phyloP scores from a whole-genome alignment of 2,329 filamentous ascomycete genomes.

The Apiospora saccharicola region DNA sequence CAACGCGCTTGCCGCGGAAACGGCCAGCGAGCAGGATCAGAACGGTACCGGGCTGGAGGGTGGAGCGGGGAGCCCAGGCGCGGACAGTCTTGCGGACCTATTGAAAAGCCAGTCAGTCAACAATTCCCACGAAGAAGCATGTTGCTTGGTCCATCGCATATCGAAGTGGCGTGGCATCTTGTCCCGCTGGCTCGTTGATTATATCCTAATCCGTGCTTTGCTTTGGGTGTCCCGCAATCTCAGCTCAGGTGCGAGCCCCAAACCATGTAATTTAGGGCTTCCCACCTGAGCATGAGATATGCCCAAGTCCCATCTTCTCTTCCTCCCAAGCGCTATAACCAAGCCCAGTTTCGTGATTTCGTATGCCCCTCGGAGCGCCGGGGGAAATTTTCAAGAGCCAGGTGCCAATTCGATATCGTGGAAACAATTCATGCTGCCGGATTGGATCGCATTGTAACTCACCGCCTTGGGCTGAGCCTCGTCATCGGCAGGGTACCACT shows the following conservation, averaged over 20 bases:
- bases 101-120: slow-evolving; percentile 30
- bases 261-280: not conserved
- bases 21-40: slow-evolving; percentile 99
- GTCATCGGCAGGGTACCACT: slow-evolving; percentile 98
- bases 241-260: not conserved
- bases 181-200: not conserved
- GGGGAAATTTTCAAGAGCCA: slow-evolving; percentile 14
- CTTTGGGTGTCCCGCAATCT: not conserved
- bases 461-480: slow-evolving; percentile 92
- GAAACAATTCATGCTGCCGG: slow-evolving; percentile 18
- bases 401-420: slow-evolving; percentile 23
- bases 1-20: slow-evolving; percentile 99
- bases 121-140: not conserved
- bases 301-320: not conserved
- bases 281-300: not conserved
- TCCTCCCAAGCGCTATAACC: slow-evolving; percentile 5
- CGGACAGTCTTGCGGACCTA: slow-evolving; percentile 95
- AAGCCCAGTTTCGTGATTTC: not conserved
- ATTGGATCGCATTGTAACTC: slow-evolving; percentile 59
- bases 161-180: slow-evolving; percentile 11
- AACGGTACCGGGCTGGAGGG: slow-evolving; percentile 92
- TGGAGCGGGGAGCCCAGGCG: slow-evolving; percentile 84
- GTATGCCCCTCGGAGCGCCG: slow-evolving; percentile 11
- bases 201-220: not conserved
- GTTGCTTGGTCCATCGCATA: not conserved